Evolutionary conservation across 176 grass and related monocot species (phyloP).

Genomic region (Cenchrus fungigraminus): DNA sequence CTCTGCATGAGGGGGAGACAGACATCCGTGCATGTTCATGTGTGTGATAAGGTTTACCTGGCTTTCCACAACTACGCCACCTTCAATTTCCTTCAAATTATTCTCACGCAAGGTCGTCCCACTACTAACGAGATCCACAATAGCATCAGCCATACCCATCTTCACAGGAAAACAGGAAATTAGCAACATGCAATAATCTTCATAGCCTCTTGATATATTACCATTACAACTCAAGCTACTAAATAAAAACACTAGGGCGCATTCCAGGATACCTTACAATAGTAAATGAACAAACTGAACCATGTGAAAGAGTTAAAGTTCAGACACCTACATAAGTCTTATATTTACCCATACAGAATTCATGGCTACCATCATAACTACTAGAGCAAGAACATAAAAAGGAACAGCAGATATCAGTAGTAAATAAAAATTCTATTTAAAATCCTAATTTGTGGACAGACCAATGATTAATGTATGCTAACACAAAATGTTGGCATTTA

Average conservation of each 20-base stretch:
- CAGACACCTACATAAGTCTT: background rate
- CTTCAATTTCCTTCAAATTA: constrained; percentile 96
- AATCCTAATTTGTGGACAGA: constrained; percentile 11
- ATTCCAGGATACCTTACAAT: constrained; percentile 22
- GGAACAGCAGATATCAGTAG: background rate
- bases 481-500: background rate
- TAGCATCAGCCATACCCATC: constrained; percentile 98
- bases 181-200: constrained; percentile 21
- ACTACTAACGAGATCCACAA: constrained; percentile 98
- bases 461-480: background rate
- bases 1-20: no score
- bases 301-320: background rate
- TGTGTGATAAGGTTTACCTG: constrained; percentile 58
- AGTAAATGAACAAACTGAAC: constrained; percentile 1
- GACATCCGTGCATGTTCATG: background rate
- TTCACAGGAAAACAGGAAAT: constrained; percentile 39
- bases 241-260: background rate
- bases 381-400: constrained; percentile 20
- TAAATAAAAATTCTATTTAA: background rate
- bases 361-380: background rate
- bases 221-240: background rate
- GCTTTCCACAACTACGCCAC: constrained; percentile 85
- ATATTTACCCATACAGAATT: constrained; percentile 3
- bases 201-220: background rate
- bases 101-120: constrained; percentile 93